These are phyloP conservation scores for Suillus lakei DNA, from an alignment of 768 basidiomycete genomes.

Conservation along the genomic window DNA sequence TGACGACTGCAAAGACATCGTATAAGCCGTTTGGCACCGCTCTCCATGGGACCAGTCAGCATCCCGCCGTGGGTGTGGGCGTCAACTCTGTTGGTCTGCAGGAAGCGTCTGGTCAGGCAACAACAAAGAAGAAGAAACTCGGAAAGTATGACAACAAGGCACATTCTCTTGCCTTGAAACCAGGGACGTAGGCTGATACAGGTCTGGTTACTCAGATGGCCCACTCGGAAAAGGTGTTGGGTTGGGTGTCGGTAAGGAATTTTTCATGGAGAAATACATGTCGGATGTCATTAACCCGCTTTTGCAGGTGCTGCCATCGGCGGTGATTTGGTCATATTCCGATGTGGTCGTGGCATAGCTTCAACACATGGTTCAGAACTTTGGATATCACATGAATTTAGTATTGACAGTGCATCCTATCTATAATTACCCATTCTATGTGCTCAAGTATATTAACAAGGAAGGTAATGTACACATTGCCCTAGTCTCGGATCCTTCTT, in stretches of 20 bases:
- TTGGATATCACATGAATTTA: neutral
- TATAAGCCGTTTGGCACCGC: slow-evolving; percentile 45
- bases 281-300: neutral
- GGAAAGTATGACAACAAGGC: slow-evolving; percentile 64
- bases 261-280: neutral
- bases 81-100: slow-evolving; percentile 37
- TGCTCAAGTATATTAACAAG: neutral
- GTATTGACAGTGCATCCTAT: neutral
- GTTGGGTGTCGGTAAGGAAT: slow-evolving; percentile 68
- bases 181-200: neutral
- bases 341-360: slow-evolving; percentile 11
- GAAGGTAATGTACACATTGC: neutral
- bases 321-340: slow-evolving; percentile 52
- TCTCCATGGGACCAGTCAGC: slow-evolving; percentile 36
- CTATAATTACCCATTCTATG: neutral
- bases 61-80: slow-evolving; percentile 30
- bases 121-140: slow-evolving; percentile 60
- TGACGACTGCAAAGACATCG: slow-evolving; percentile 12
- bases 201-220: slow-evolving; percentile 44
- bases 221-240: slow-evolving; percentile 71
- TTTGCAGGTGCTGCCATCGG: slow-evolving; percentile 54
- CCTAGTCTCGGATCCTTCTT: slow-evolving; percentile 41
- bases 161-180: slow-evolving; percentile 20
- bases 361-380: neutral
- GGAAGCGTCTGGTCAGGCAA: slow-evolving; percentile 26